phyloP scores from a whole-genome alignment of 768 basidiomycete genomes.

The Dictyophora rubrovolvata region DNA sequence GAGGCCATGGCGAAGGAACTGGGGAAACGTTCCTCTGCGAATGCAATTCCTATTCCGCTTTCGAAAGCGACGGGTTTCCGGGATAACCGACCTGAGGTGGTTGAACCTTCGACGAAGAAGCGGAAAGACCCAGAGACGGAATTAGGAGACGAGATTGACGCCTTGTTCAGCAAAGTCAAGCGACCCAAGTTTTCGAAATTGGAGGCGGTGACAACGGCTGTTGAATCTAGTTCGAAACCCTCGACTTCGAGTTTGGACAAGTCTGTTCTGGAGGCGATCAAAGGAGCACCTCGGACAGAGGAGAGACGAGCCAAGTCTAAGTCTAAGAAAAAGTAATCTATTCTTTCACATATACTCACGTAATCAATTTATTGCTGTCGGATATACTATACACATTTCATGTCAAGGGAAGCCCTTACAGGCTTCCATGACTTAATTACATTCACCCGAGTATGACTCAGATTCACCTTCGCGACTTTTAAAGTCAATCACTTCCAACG shows the following conservation, averaged over 20 bases:
- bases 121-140: constrained; percentile 34
- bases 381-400: too few relatives aligned
- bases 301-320: not conserved
- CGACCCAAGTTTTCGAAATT: constrained; percentile 38
- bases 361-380: too few relatives aligned
- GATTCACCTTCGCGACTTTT: too few relatives aligned
- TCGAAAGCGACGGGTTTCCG: constrained; percentile 13
- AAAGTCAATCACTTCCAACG: too few relatives aligned
- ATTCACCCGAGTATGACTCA: too few relatives aligned
- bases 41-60: not conserved
- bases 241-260: not conserved
- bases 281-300: not conserved
- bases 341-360: not conserved
- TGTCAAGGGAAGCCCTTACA: too few relatives aligned
- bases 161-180: constrained; percentile 45
- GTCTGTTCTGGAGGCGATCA: not conserved
- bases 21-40: constrained; percentile 2
- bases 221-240: not conserved
- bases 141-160: constrained; percentile 64
- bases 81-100: not conserved
- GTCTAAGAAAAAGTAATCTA: not conserved
- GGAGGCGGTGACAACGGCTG: not conserved
- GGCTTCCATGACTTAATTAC: too few relatives aligned
- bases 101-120: constrained; percentile 3
- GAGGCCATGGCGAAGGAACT: constrained; percentile 41